Percentiles rank a stretch among this genome's conserved stretches.
Evolutionary conservation across 805 yeast species (phyloP).

Genomic region (Yarrowia porcina): DNA sequence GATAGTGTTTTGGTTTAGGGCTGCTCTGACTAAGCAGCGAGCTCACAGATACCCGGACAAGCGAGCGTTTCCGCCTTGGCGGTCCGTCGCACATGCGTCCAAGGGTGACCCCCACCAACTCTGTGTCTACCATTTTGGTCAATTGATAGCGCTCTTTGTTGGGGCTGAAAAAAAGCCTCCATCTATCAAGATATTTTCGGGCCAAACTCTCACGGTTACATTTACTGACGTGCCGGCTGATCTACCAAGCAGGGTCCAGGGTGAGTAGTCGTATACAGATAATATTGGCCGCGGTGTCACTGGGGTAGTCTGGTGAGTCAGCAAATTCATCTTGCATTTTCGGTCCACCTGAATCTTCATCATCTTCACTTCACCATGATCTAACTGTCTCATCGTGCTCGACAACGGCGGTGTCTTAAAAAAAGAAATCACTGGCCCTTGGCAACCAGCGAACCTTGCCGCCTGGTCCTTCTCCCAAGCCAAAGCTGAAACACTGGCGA

Average conservation of each 20-base stretch:
- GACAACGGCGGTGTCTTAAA: slow-evolving; percentile 4
- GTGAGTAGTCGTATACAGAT: not conserved
- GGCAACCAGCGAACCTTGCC: not conserved
- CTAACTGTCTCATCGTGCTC: not conserved
- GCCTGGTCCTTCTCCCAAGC: no score
- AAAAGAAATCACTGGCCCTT: not conserved
- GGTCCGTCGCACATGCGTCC: not conserved
- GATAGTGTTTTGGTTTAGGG: not conserved
- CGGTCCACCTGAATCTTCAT: no score
- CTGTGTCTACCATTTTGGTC: not conserved
- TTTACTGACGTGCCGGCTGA: not conserved
- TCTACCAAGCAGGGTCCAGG: slow-evolving; percentile 20
- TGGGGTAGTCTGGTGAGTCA: no score
- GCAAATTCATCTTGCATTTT: no score
- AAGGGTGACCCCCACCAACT: slow-evolving; percentile 7
- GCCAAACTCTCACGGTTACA: slow-evolving; percentile 5
- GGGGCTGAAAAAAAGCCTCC: no score
- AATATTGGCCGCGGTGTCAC: not conserved
- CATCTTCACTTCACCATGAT: no score
- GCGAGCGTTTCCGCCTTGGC: not conserved
- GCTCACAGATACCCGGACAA: not conserved
- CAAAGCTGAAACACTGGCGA: not conserved
- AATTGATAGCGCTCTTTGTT: not conserved
- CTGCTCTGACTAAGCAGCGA: not conserved
- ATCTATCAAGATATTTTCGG: no score